phyloP scores from a whole-genome alignment of 2,329 filamentous ascomycete species.

The Onygenales sp. region DNA sequence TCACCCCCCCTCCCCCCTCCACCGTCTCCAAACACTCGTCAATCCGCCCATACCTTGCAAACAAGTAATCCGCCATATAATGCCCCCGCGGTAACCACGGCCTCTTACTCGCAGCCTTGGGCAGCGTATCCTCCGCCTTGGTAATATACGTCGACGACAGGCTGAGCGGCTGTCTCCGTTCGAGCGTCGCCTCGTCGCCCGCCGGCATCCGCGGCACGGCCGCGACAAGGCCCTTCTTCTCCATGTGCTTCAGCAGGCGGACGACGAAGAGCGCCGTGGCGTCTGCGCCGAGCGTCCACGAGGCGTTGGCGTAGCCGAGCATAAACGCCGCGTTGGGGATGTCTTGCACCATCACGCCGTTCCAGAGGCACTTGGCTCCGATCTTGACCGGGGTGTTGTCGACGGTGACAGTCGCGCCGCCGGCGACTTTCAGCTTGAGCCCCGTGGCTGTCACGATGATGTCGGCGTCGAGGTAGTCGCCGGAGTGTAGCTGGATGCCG shows the following conservation, averaged over 20 bases:
- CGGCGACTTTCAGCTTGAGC: slow-evolving; percentile 31
- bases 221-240: slow-evolving; percentile 16
- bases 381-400: slow-evolving; percentile 26
- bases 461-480: slow-evolving; percentile 31
- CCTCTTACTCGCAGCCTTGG: slow-evolving; percentile 28
- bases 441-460: slow-evolving; percentile 38
- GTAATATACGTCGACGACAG: slow-evolving; percentile 33
- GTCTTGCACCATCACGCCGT: slow-evolving; percentile 36
- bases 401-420: slow-evolving; percentile 26
- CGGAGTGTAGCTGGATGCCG: slow-evolving; percentile 40
- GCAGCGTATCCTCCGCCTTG: slow-evolving; percentile 23
- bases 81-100: slow-evolving; percentile 32
- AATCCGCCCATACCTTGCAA: slow-evolving; percentile 27
- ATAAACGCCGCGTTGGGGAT: slow-evolving; percentile 33
- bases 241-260: slow-evolving; percentile 26
- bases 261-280: slow-evolving; percentile 31
- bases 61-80: slow-evolving; percentile 31
- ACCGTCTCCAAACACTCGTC: slow-evolving; percentile 21
- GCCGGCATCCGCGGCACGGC: slow-evolving; percentile 21
- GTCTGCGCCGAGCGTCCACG: slow-evolving; percentile 38
- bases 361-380: slow-evolving; percentile 32
- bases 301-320: slow-evolving; percentile 36
- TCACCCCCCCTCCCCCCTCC: slow-evolving; percentile 14
- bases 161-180: slow-evolving; percentile 24
- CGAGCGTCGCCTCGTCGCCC: slow-evolving; percentile 12